These are phyloP conservation scores for Acidiella bohemica DNA, from an alignment of 495 filamentous ascomycete species.

Conservation along the genomic window DNA sequence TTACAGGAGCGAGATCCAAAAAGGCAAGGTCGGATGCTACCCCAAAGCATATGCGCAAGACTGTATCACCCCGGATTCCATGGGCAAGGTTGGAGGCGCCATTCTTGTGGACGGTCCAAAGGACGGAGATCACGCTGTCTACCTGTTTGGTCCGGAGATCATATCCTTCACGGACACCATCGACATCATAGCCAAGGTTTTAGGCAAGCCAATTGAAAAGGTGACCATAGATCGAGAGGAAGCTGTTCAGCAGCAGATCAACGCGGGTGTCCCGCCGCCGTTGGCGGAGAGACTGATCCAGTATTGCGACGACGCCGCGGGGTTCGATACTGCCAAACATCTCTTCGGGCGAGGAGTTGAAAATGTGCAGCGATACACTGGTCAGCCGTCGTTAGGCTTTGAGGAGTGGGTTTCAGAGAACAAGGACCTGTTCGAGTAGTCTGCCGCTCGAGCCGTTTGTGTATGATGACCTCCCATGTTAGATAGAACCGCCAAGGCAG, in stretches of 20 bases:
- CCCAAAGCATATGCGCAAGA: neutral
- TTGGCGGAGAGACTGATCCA: constrained; percentile 19
- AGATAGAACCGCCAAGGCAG: too few relatives aligned
- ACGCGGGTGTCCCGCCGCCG: constrained; percentile 14
- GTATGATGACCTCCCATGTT: too few relatives aligned
- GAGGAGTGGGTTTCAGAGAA: constrained; percentile 24
- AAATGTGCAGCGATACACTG: constrained; percentile 23
- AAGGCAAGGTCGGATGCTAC: constrained; percentile 2
- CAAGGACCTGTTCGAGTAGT: constrained; percentile 16
- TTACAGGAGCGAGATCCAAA: constrained; percentile 2
- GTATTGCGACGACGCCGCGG: neutral
- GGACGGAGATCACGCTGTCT: constrained; percentile 16
- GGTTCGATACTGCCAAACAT: neutral
- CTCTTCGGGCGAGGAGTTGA: constrained; percentile 16
- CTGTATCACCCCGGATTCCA: constrained; percentile 1
- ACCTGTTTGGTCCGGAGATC: constrained; percentile 22
- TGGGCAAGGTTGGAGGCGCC: constrained; percentile 15
- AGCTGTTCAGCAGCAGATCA: constrained; percentile 8
- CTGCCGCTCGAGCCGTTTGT: too few relatives aligned
- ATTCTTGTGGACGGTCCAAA: constrained; percentile 20
- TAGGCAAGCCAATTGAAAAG: constrained; percentile 23
- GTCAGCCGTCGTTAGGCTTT: constrained; percentile 19
- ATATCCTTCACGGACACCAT: constrained; percentile 14
- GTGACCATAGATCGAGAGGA: constrained; percentile 17
- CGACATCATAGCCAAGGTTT: constrained; percentile 10